A percentile compares a stretch with the other conserved stretches of the same genome.
Evolutionary conservation across 75 land plant species (phyloP).

Genomic region (Selaginella moellendorffii): DNA sequence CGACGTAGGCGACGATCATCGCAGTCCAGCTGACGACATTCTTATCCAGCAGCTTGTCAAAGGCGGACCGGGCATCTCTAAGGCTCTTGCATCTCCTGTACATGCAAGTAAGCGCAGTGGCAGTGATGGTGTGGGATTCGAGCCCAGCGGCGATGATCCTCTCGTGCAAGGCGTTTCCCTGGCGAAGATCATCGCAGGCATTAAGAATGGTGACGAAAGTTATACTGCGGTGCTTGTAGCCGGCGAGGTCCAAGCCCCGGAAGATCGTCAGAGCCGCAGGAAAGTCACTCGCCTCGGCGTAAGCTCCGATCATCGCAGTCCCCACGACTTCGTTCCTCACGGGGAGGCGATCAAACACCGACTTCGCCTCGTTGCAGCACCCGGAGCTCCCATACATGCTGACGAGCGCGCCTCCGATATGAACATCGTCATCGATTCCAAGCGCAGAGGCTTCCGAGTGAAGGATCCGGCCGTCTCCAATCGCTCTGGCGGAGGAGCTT

Average conservation of each 20-base stretch:
- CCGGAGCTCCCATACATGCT: conserved; percentile 6
- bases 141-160: background rate
- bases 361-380: background rate
- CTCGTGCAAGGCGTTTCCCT: background rate
- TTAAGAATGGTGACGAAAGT: conserved; percentile 3
- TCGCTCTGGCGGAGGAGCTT: background rate
- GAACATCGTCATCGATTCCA: background rate
- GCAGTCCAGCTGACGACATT: conserved; percentile 5
- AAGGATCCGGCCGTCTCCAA: background rate
- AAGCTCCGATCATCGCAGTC: background rate
- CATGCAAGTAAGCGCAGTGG: background rate
- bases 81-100: conserved; percentile 4
- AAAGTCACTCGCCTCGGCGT: background rate
- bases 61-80: background rate
- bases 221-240: background rate
- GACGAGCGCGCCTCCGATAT: background rate
- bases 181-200: background rate
- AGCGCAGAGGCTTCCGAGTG: background rate
- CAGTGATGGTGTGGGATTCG: background rate
- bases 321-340: background rate
- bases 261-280: background rate
- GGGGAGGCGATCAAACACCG: background rate
- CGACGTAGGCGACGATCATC: background rate
- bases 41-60: background rate
- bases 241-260: background rate